A percentile compares a stretch with the other conserved stretches of the same genome.
Conservation (phyloP, 164 flowering plant genomes). For the Litsea cubeba region DNA sequence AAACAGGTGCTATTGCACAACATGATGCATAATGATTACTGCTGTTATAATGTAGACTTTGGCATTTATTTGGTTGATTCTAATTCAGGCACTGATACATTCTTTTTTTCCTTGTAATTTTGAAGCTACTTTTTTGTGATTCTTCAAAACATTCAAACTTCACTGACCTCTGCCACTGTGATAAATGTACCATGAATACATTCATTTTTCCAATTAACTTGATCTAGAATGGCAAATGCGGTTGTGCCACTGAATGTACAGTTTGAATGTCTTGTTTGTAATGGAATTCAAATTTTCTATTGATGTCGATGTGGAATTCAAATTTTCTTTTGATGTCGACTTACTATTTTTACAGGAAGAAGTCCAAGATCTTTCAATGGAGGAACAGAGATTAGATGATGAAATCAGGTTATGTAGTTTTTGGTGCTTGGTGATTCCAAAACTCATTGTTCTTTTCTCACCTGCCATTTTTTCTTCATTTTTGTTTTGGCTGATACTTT, state of each 20-base stretch:
- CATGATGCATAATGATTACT: too few relatives aligned
- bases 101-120: too few relatives aligned
- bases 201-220: neutral
- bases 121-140: too few relatives aligned
- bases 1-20: too few relatives aligned
- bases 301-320: neutral
- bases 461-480: neutral
- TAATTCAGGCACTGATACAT: too few relatives aligned
- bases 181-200: too few relatives aligned
- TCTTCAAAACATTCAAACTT: too few relatives aligned
- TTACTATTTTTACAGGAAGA: slow-evolving; percentile 56
- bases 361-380: slow-evolving; percentile 62
- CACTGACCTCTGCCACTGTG: too few relatives aligned
- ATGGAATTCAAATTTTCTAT: neutral
- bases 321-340: neutral
- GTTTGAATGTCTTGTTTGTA: neutral
- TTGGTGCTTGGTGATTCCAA: neutral
- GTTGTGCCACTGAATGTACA: neutral
- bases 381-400: slow-evolving; percentile 74
- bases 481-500: slow-evolving; percentile 19
- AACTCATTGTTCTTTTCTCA: neutral
- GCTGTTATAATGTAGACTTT: too few relatives aligned
- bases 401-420: slow-evolving; percentile 38
- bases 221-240: neutral
- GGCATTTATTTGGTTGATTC: too few relatives aligned